Base-by-base conservation (phyloP, 495 filamentous ascomycete genomes). In the Gamarada debralockiae region DNA sequence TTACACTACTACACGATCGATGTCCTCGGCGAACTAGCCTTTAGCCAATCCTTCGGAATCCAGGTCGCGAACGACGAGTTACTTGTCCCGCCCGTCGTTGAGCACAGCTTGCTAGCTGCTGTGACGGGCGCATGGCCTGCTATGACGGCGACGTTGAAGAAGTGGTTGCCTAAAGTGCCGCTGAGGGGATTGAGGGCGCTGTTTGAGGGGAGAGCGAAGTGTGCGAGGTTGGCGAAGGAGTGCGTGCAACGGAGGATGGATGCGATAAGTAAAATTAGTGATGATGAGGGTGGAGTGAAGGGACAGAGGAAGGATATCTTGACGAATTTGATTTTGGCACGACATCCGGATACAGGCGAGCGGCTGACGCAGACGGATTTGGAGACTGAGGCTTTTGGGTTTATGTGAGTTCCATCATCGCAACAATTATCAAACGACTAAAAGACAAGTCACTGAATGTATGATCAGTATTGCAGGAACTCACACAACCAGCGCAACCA, bases 261-360 rank as follows among this genome's bases (percentile, higher is more conserved):
- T n/a, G n/a, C n/a, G n/a, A n/a, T n/a, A n/a, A n/a, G n/a, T n/a
- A n/a, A n/a, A n/a, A n/a, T n/a, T n/a, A n/a, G n/a, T n/a, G n/a
- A n/a, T 29, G 22, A 44, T 31, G 5, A 13, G 7, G 14, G 5
- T 6, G 39, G 15, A 25, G 21, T 20, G 20, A 38, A 20, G 29
- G 34, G 13, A n/a, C 20, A 29, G 34, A 14, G 7, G 8, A 47
- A 48, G 22, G 24, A 54, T 23, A n/a, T 54, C 18, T 23, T 54
- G 18, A 54, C 51, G 13, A 13, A 48, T 22, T 22, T 54, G 41
- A 54, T 54, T 15, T 7, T n/a, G 7, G 51, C 51, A 15, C 36
- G 17, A 38, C 9, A 54, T 33, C 51, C 51, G 12, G 51, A 54
- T 25, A 54, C 51, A 8, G 51, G 51, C n/a, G 51, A 13, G 6